phyloP scores from a whole-genome alignment of 75 land plant genomes.

The Cunninghamia lanceolata region DNA sequence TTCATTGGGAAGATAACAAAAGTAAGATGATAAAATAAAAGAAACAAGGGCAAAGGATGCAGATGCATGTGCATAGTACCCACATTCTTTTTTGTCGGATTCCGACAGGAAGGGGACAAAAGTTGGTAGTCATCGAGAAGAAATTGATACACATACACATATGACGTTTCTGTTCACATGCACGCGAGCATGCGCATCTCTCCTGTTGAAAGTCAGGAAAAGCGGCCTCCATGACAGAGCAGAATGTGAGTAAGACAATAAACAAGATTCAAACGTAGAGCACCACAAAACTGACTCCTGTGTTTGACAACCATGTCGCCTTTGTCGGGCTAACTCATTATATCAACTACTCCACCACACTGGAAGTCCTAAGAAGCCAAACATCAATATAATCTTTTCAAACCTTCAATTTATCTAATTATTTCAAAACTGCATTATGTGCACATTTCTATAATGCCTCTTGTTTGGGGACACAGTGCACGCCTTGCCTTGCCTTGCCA shows the following conservation, averaged over 20 bases:
- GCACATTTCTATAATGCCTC: neutral
- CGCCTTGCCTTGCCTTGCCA: neutral
- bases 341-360: neutral
- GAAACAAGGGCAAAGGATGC: neutral
- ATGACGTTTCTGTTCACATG: conserved; percentile 10
- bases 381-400: neutral
- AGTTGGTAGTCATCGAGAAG: neutral
- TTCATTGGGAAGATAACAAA: too few relatives aligned
- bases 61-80: neutral
- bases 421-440: neutral
- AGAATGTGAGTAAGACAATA: neutral
- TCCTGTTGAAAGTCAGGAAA: conserved; percentile 6
- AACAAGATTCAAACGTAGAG: neutral
- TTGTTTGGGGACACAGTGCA: neutral
- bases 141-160: neutral
- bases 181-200: conserved; percentile 9
- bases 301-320: neutral
- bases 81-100: neutral
- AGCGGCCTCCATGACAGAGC: neutral
- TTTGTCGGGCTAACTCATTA: neutral
- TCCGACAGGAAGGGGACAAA: conserved; percentile 1
- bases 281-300: neutral
- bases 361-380: too few relatives aligned
- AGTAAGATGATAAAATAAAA: too few relatives aligned
- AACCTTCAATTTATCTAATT: neutral